Percentiles rank a stretch among this genome's conserved stretches.
phyloP scores from a whole-genome alignment of 2,329 filamentous ascomycete genomes.

The Sordariomycetes sp. region DNA sequence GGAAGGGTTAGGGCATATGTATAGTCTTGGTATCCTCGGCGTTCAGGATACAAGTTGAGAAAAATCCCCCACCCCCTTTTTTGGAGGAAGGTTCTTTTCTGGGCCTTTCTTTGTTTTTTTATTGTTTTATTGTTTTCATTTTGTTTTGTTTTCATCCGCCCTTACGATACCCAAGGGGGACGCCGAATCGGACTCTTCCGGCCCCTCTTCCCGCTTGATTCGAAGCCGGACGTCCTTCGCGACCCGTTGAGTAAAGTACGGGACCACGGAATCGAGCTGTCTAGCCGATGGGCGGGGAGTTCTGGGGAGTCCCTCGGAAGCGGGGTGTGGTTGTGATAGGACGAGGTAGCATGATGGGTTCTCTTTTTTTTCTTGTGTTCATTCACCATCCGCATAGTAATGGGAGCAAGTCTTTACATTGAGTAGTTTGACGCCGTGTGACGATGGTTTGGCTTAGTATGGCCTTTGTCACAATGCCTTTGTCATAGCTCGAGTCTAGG shows the following conservation, averaged over 20 bases:
- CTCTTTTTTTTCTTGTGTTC: no score
- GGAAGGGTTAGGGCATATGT: background rate
- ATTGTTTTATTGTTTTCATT: background rate
- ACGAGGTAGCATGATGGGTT: no score
- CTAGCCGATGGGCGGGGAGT: no score
- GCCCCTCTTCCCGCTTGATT: background rate
- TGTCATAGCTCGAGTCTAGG: no score
- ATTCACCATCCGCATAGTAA: no score
- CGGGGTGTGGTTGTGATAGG: no score
- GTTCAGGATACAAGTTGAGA: conserved; percentile 1
- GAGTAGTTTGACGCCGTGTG: no score
- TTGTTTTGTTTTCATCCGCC: background rate
- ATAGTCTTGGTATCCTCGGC: conserved; percentile 1
- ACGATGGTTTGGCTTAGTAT: no score
- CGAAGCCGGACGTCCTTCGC: background rate
- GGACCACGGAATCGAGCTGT: no score
- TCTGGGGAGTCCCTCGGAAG: no score
- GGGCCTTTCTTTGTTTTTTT: background rate
- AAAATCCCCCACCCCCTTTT: background rate
- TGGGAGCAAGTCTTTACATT: no score
- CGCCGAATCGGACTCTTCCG: background rate
- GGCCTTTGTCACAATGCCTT: no score
- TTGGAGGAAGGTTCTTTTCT: background rate
- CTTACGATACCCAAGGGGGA: background rate
- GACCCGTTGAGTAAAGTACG: background rate